Base-by-base conservation (phyloP, 2,329 filamentous ascomycete genomes). In the Fusarium sarcochroum region DNA sequence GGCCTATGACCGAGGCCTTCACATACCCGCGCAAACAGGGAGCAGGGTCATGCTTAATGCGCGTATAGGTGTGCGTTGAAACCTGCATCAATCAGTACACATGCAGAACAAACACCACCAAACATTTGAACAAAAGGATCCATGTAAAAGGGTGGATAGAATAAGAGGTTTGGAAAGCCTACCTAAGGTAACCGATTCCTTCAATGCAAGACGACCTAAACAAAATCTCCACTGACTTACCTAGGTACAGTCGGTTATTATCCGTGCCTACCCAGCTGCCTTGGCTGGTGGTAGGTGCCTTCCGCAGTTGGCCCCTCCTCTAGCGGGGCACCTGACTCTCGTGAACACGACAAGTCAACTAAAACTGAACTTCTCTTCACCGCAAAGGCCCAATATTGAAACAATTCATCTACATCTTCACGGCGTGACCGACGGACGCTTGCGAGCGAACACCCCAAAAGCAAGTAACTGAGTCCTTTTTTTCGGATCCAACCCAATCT, bases 241-340 rank as follows among this genome's bases (percentile, higher is more conserved):
- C 23, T 5, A 7, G 23, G 6, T 23, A 23, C 23, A 23, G 7
- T 23, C 23, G 23, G 23, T 27, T 27, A 11, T 27, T 27, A 9
- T 27, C 27, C 10, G 27, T 27, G 27, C 27, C 27, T 27, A 27
- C 27, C 35, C n/a, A n/a, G n/a, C n/a, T n/a, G n/a, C n/a, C n/a
- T n/a, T n/a, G n/a, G n/a, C 35, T 37, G 17, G 18, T 9, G 27
- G 4, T 10, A 11, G 27, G 27, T 11, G 10, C 27, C 27, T 27
- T 27, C 25, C 25, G 25, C 25, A 37, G 21, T 57, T 40, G 21
- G 46, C 40, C 58, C 58, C 20, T 63, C 45, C 10, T 30, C 44
- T 62, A 42, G 42, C n/a, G 58, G 60, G 52, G 40, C 46, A 50
- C 61, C 45, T 65, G 60, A 59, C 59, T 52, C 20, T 44, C 20